Conservation (phyloP, 2,329 filamentous ascomycete genomes). For the Phyllosticta citribraziliensis region DNA sequence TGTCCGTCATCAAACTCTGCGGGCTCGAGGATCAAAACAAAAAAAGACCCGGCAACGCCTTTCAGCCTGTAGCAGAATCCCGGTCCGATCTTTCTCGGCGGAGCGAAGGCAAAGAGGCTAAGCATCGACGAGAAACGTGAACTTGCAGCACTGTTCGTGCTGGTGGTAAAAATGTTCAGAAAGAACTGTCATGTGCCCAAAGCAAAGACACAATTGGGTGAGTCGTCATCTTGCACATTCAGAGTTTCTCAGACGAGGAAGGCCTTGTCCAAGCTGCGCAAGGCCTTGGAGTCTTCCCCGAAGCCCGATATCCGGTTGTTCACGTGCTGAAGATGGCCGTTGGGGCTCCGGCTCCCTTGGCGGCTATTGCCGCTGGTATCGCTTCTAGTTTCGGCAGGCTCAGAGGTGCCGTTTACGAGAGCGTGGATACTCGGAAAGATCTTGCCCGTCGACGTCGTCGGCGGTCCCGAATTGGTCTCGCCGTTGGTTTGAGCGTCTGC, state of each 20-base stretch:
- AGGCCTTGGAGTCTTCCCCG: constrained; percentile 7
- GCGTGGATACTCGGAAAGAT: constrained; percentile 47
- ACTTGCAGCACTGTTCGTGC: too few species aligned
- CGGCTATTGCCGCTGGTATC: constrained; percentile 26
- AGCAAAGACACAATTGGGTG: too few species aligned
- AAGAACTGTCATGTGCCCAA: too few species aligned
- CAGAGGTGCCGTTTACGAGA: constrained; percentile 29
- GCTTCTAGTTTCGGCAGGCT: constrained; percentile 17
- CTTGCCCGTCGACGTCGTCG: constrained; percentile 21
- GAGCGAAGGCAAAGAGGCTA: not conserved
- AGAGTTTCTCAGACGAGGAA: not conserved
- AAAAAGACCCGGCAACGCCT: not conserved
- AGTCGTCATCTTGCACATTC: too few species aligned
- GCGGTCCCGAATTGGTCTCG: constrained; percentile 12
- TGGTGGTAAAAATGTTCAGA: too few species aligned
- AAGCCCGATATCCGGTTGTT: constrained; percentile 6
- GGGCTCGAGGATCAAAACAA: not conserved
- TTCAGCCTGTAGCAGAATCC: not conserved
- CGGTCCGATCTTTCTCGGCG: not conserved
- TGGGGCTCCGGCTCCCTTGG: constrained; percentile 33
- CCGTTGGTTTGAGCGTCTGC: constrained; percentile 26
- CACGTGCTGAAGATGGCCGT: constrained; percentile 10
- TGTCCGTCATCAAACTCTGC: too few species aligned
- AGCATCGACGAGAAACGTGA: too few species aligned
- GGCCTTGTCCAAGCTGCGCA: constrained; percentile 10